Percentiles rank a stretch among this genome's conserved stretches.
These are phyloP conservation scores for Fragaria iinumae DNA, from an alignment of 306 rosid genomes.

Conservation along the genomic window DNA sequence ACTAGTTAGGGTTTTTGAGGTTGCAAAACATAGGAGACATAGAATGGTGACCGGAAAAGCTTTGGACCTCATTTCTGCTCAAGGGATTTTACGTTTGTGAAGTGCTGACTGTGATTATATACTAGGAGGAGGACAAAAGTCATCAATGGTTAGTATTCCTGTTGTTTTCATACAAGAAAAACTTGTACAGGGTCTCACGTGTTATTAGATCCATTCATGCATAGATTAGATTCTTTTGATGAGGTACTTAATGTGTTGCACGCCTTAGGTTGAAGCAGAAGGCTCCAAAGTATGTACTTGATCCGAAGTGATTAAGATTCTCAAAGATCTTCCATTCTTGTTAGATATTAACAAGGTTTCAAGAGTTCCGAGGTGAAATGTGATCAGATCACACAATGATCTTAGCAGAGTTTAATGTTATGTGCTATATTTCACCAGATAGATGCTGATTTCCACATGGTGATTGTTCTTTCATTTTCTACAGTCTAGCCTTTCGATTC, in stretches of 20 bases:
- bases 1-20: neutral
- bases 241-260: neutral
- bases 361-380: neutral
- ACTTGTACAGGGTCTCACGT: neutral
- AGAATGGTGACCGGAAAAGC: neutral
- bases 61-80: neutral
- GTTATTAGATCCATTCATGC: neutral
- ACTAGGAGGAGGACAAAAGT: neutral
- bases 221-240: neutral
- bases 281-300: neutral
- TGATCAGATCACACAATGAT: neutral
- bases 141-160: neutral
- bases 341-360: neutral
- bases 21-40: neutral
- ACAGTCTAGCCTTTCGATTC: neutral
- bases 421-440: neutral
- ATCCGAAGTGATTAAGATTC: neutral
- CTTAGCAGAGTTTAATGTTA: neutral
- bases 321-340: neutral
- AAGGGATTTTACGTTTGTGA: neutral
- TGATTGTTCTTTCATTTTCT: neutral
- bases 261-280: neutral
- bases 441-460: neutral
- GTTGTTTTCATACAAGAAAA: neutral
- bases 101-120: neutral